Conservation (phyloP, 129 eudicot species). For the Escallonia herrerae region DNA sequence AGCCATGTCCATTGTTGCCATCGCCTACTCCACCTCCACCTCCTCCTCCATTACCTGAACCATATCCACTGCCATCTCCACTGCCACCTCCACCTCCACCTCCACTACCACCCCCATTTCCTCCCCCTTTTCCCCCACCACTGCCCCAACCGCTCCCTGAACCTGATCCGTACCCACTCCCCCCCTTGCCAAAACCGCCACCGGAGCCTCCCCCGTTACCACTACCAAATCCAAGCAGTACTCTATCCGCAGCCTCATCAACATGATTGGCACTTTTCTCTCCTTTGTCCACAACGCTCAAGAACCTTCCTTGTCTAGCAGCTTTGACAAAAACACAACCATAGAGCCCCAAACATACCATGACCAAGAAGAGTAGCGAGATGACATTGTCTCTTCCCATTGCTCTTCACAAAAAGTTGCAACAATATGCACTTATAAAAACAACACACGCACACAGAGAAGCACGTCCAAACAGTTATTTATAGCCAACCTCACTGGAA, state of each 20-base stretch:
- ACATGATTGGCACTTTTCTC: neutral
- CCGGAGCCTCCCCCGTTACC: slow-evolving; percentile 10
- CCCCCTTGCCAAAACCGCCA: slow-evolving; percentile 18
- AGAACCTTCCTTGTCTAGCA: slow-evolving; percentile 25
- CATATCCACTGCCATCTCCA: slow-evolving; percentile 17
- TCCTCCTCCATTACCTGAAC: slow-evolving; percentile 14
- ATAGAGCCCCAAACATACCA: slow-evolving; percentile 20
- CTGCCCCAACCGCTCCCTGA: neutral
- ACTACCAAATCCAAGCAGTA: slow-evolving; percentile 19
- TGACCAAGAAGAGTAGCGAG: slow-evolving; percentile 27
- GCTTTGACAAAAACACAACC: slow-evolving; percentile 25
- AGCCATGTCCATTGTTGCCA: slow-evolving; percentile 15
- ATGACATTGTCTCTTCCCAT: slow-evolving; percentile 28
- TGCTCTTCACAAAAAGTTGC: slow-evolving; percentile 2
- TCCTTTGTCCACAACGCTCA: slow-evolving; percentile 1
- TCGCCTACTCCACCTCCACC: slow-evolving; percentile 21
- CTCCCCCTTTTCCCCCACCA: slow-evolving; percentile 6
- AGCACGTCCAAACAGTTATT: neutral
- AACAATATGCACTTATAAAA: neutral
- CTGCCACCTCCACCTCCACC: slow-evolving; percentile 12
- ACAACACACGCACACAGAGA: neutral
- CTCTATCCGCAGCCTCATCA: slow-evolving; percentile 11
- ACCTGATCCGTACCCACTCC: slow-evolving; percentile 11
- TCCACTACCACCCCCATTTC: slow-evolving; percentile 12
- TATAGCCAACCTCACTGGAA: neutral